Evolutionary conservation across 2,329 filamentous ascomycete species (phyloP).

Genomic region (Fusarium ramigenum): DNA sequence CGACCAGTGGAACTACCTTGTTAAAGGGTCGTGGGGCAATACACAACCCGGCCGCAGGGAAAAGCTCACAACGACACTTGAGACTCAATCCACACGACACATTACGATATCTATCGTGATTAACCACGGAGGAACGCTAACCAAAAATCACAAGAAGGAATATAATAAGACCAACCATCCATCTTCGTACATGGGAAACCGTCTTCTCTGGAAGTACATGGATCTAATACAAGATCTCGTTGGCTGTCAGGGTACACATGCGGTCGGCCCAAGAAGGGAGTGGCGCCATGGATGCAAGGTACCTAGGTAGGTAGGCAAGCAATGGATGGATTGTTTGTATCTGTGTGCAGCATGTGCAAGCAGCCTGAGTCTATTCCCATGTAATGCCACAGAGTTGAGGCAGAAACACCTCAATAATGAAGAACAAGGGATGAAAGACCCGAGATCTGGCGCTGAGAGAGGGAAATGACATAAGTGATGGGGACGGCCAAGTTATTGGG

Average conservation of each 20-base stretch:
- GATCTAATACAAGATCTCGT: background rate
- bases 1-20: background rate
- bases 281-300: slow-evolving; percentile 19
- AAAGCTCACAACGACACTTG: slow-evolving; percentile 19
- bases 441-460: background rate
- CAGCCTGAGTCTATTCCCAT: background rate
- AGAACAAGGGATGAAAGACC: background rate
- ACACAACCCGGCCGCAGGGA: slow-evolving; percentile 19
- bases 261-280: slow-evolving; percentile 14
- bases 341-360: background rate
- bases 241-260: slow-evolving; percentile 3
- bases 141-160: background rate
- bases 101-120: background rate
- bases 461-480: slow-evolving; percentile 9
- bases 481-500: background rate
- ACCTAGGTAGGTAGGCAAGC: background rate
- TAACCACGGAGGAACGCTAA: background rate
- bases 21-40: slow-evolving; percentile 37
- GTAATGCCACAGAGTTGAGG: background rate
- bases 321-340: background rate
- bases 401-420: background rate
- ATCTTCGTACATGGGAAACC: background rate
- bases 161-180: background rate
- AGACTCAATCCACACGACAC: slow-evolving; percentile 10
- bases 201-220: background rate